Percentiles rank a stretch among this genome's conserved stretches.
Evolutionary conservation across 2,329 filamentous ascomycete genomes (phyloP).

Genomic region (Didymella keratinophila): DNA sequence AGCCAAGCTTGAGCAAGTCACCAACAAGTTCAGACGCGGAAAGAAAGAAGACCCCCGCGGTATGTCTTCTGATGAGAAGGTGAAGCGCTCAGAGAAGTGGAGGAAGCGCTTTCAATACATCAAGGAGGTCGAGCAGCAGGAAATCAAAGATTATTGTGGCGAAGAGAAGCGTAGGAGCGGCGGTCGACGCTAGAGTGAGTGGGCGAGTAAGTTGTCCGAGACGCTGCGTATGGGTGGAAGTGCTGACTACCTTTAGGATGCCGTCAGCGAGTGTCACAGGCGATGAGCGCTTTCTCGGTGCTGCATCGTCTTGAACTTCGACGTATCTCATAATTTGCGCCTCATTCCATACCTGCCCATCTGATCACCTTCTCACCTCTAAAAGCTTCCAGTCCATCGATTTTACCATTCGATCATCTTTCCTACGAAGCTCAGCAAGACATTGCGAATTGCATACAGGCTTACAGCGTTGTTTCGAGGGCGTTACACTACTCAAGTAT

Average conservation of each 20-base stretch:
- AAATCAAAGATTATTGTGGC: slow-evolving; percentile 36
- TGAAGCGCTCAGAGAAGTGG: slow-evolving; percentile 48
- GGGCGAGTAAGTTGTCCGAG: background rate
- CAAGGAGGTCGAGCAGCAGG: slow-evolving; percentile 40
- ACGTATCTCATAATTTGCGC: background rate
- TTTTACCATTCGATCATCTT: slow-evolving; percentile 4
- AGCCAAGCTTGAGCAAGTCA: slow-evolving; percentile 57
- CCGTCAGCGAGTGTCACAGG: too few relatives aligned
- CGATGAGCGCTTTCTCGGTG: background rate
- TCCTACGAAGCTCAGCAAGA: slow-evolving; percentile 4
- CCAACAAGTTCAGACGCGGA: slow-evolving; percentile 54
- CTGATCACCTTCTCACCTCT: background rate
- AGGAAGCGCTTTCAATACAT: slow-evolving; percentile 46
- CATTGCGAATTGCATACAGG: slow-evolving; percentile 3
- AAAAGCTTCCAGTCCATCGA: background rate
- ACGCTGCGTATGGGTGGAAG: too few relatives aligned
- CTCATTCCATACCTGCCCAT: background rate
- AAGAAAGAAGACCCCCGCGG: slow-evolving; percentile 48
- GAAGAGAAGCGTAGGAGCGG: slow-evolving; percentile 17
- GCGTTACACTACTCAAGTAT: slow-evolving; percentile 6
- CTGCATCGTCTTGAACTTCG: background rate
- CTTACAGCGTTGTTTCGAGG: background rate
- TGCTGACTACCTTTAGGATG: too few relatives aligned
- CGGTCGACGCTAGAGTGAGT: slow-evolving; percentile 7
- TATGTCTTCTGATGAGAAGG: slow-evolving; percentile 50